These are phyloP conservation scores for Schwanniomyces occidentalis DNA, from an alignment of 805 yeast species.

Conservation along the genomic window DNA sequence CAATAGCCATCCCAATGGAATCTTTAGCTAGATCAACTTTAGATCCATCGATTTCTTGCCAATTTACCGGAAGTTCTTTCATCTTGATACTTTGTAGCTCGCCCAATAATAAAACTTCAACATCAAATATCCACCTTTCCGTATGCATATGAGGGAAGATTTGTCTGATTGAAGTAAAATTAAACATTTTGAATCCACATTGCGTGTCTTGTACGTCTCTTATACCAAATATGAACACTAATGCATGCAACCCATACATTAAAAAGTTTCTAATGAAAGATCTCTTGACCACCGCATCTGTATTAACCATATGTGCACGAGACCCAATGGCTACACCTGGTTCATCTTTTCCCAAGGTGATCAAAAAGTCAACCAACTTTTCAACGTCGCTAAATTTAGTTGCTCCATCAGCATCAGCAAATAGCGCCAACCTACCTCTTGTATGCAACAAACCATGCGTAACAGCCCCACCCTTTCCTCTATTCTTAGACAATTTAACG, in stretches of 20 bases:
- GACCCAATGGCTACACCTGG: constrained; percentile 85
- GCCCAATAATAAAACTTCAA: constrained; percentile 83
- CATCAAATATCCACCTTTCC: constrained; percentile 98
- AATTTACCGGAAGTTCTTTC: constrained; percentile 80
- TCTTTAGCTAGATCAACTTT: constrained; percentile 92
- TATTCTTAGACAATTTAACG: constrained; percentile 65
- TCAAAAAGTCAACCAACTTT: constrained; percentile 48
- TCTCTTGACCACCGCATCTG: constrained; percentile 96
- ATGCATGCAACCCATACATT: constrained; percentile 88
- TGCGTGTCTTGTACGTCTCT: constrained; percentile 88
- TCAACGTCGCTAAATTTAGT: constrained; percentile 71
- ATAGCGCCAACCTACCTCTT: constrained; percentile 71
- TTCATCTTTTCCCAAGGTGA: constrained; percentile 17
- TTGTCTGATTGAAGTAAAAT: constrained; percentile 57
- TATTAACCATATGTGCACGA: constrained; percentile 93
- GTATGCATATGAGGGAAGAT: constrained; percentile 93
- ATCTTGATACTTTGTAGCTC: constrained; percentile 66
- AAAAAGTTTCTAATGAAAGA: constrained; percentile 83
- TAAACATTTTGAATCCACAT: constrained; percentile 94
- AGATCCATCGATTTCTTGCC: constrained; percentile 97
- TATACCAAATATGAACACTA: constrained; percentile 87
- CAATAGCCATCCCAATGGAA: constrained; percentile 90
- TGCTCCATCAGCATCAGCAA: constrained; percentile 99
- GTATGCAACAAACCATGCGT: constrained; percentile 83
- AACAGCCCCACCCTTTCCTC: constrained; percentile 92